Percentiles rank a stretch among this genome's conserved stretches.
These are phyloP conservation scores for Chlamydomonas sp. DNA, from an alignment of 139 green algal species.

Conservation along the genomic window DNA sequence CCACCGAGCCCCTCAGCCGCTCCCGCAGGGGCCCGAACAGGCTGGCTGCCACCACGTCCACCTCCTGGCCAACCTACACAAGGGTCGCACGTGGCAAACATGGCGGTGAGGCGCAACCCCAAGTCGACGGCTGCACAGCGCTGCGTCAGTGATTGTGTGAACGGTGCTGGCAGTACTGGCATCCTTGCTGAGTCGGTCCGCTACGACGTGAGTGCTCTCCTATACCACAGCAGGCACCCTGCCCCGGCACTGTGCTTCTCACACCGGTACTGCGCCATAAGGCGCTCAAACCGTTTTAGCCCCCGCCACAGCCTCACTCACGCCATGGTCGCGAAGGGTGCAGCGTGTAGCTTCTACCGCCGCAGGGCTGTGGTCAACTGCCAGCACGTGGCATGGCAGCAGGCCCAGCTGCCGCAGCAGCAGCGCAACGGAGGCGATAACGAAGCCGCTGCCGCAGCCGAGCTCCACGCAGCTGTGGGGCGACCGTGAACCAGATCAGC, in stretches of 20 bases:
- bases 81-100: too few species aligned
- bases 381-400: conserved; percentile 43
- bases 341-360: conserved; percentile 60
- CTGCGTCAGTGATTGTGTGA: too few species aligned
- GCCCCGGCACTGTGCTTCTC: too few species aligned
- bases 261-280: too few species aligned
- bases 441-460: conserved; percentile 88
- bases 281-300: too few species aligned
- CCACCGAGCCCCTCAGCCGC: conserved; percentile 46
- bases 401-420: conserved; percentile 56
- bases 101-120: too few species aligned
- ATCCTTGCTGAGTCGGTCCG: too few species aligned
- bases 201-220: too few species aligned
- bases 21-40: conserved; percentile 48
- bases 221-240: too few species aligned
- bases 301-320: not conserved
- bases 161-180: too few species aligned
- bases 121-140: too few species aligned
- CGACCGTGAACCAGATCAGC: not conserved
- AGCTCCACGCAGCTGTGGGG: conserved; percentile 76
- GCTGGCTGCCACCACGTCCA: conserved; percentile 64
- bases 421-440: conserved; percentile 80
- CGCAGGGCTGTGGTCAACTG: conserved; percentile 71
- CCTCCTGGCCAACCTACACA: not conserved
- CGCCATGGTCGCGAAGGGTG: conserved; percentile 68